A percentile compares a stretch with the other conserved stretches of the same genome.
These are phyloP conservation scores for Claviceps maximensis DNA, from an alignment of 2,329 filamentous ascomycete genomes.

Conservation along the genomic window DNA sequence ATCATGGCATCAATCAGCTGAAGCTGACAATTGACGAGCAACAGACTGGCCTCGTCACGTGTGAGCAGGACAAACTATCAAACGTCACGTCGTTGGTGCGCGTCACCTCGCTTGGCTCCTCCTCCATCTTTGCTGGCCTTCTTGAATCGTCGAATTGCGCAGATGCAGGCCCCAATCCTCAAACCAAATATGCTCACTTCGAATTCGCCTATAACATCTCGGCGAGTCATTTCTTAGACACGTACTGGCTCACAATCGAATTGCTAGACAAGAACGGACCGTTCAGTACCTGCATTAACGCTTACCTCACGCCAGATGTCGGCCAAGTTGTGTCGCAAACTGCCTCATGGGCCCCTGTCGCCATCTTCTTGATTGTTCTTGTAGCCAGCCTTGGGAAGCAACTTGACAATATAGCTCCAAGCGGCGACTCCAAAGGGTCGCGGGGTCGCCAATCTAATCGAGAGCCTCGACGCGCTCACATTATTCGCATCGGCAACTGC, in stretches of 20 bases:
- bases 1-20: neutral
- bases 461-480: neutral
- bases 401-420: neutral
- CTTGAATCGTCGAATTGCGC: neutral
- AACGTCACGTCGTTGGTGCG: neutral
- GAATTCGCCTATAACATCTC: neutral
- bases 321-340: neutral
- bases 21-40: neutral
- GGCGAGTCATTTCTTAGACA: neutral
- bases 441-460: neutral
- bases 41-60: neutral
- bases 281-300: neutral
- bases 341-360: neutral
- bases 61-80: neutral
- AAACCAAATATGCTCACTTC: neutral
- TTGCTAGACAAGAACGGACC: neutral
- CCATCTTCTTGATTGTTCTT: neutral
- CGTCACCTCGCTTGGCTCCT: neutral
- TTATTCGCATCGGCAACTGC: constrained; percentile 34
- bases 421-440: neutral
- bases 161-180: neutral
- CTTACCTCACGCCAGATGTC: neutral
- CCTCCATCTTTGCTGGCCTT: neutral
- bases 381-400: neutral
- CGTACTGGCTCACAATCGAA: constrained; percentile 1